Conservation (phyloP, 2,329 filamentous ascomycete genomes). For the Apiospora hydei region DNA sequence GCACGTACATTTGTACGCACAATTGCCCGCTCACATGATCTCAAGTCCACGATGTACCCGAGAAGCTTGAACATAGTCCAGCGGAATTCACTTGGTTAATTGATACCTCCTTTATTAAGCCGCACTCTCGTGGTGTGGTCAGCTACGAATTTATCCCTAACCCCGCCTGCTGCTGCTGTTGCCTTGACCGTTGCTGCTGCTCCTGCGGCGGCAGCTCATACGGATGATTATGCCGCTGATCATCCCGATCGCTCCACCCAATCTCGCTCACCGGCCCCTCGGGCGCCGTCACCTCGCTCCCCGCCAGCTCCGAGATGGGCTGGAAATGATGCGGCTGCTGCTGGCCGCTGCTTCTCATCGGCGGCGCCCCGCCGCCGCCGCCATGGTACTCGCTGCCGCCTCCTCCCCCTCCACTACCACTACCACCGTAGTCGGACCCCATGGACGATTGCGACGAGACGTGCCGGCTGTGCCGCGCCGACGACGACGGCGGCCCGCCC, state of each 20-base stretch:
- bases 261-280: neutral
- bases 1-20: too few relatives aligned
- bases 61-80: too few relatives aligned
- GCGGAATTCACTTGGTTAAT: neutral
- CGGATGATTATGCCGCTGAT: neutral
- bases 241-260: neutral
- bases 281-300: neutral
- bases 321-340: neutral
- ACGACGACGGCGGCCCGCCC: neutral
- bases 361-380: neutral
- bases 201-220: neutral
- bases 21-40: too few relatives aligned
- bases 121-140: neutral
- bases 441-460: neutral
- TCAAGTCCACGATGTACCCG: too few relatives aligned
- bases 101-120: neutral
- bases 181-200: neutral
- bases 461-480: neutral
- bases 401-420: too few relatives aligned
- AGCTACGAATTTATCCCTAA: neutral
- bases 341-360: neutral
- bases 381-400: neutral
- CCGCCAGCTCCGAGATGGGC: slow-evolving; percentile 4
- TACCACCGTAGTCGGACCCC: neutral
- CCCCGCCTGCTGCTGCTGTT: neutral